Evolutionary conservation across 1,139 yeast genomes (phyloP).

Genomic region (Geotrichum phurueaensis): DNA sequence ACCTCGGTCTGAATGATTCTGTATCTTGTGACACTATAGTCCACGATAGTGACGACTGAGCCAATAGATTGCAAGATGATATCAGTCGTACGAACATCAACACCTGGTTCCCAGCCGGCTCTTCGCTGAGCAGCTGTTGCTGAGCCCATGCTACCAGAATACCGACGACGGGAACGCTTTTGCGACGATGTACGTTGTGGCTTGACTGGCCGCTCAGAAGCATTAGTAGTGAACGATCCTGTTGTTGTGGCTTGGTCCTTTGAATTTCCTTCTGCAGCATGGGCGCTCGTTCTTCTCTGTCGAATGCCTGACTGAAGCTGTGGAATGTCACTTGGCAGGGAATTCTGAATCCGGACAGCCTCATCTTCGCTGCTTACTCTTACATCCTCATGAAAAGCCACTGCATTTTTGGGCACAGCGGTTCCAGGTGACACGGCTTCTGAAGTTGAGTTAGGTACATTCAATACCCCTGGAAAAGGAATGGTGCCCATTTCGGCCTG

Average conservation of each 20-base stretch:
- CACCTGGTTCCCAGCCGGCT: slow-evolving; percentile 53
- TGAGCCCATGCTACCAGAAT: slow-evolving; percentile 20
- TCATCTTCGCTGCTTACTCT: background rate
- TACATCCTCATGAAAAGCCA: slow-evolving; percentile 8
- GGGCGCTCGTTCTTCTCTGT: background rate
- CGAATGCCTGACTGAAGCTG: background rate
- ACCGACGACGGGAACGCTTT: slow-evolving; percentile 18
- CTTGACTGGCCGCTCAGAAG: background rate
- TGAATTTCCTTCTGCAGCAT: background rate
- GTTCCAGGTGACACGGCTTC: background rate
- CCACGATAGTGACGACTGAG: slow-evolving; percentile 45
- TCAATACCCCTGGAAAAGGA: slow-evolving; percentile 15
- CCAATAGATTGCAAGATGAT: slow-evolving; percentile 46
- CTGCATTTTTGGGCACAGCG: slow-evolving; percentile 3
- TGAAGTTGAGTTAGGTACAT: background rate
- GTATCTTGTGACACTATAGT: slow-evolving; percentile 41
- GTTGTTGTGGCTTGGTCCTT: background rate
- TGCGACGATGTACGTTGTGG: slow-evolving; percentile 4
- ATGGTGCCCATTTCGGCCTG: slow-evolving; percentile 1
- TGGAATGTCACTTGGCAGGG: background rate
- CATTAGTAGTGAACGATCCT: background rate
- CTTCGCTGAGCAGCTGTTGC: slow-evolving; percentile 26
- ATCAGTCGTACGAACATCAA: slow-evolving; percentile 44
- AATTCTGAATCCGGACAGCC: background rate
- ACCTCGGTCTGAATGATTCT: slow-evolving; percentile 38